Conservation (phyloP, 192 early-diverging fungal genomes). For the Coemansia sp. region DNA sequence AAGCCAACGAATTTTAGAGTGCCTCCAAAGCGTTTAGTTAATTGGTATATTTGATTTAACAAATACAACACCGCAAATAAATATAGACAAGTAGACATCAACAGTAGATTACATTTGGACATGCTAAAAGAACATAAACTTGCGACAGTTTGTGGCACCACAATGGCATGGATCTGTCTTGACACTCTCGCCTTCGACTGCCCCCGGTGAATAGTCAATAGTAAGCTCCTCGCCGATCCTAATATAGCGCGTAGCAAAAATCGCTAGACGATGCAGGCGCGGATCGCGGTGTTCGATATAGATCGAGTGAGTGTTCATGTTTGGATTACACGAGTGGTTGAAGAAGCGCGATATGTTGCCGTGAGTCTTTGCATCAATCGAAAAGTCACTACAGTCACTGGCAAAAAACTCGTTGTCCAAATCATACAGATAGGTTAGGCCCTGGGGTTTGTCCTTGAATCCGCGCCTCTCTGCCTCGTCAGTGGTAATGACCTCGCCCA, state of each 20-base stretch:
- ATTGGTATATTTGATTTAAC: background rate
- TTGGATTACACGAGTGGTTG: slow-evolving; percentile 96
- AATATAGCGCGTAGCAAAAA: slow-evolving; percentile 83
- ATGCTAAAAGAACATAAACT: slow-evolving; percentile 21
- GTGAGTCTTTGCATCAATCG: slow-evolving; percentile 90
- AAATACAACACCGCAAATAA: background rate
- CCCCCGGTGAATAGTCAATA: slow-evolving; percentile 92
- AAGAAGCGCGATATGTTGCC: slow-evolving; percentile 97
- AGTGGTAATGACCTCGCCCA: slow-evolving; percentile 92
- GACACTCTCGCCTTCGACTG: slow-evolving; percentile 2
- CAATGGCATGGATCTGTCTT: slow-evolving; percentile 29
- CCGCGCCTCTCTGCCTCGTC: slow-evolving; percentile 77
- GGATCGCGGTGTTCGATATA: slow-evolving; percentile 83
- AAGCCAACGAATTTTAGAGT: background rate
- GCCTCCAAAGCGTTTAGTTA: background rate
- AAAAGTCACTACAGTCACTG: slow-evolving; percentile 90
- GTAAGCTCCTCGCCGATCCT: slow-evolving; percentile 85
- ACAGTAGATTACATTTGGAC: background rate
- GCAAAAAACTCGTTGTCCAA: slow-evolving; percentile 65
- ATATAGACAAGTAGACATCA: background rate
- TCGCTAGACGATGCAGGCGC: slow-evolving; percentile 81
- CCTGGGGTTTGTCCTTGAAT: slow-evolving; percentile 20
- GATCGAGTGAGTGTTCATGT: slow-evolving; percentile 61
- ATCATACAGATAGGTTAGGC: slow-evolving; percentile 67
- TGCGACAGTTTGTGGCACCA: slow-evolving; percentile 26